These are phyloP conservation scores for Jaapia argillacea DNA, from an alignment of 768 basidiomycete species.

Conservation along the genomic window DNA sequence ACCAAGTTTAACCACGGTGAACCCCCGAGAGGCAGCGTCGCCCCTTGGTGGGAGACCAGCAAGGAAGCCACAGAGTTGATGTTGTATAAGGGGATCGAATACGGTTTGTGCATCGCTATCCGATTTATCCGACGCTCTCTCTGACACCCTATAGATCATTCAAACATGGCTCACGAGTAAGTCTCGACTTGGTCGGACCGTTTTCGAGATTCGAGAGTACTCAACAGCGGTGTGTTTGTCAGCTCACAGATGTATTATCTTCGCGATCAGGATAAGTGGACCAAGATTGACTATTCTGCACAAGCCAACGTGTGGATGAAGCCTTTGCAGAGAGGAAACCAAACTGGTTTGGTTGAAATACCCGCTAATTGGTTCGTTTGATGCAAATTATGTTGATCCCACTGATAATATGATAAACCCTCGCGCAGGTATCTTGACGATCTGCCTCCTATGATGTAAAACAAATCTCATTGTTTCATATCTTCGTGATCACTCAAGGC, in stretches of 20 bases:
- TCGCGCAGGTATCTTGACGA: conserved; percentile 64
- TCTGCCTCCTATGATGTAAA: conserved; percentile 64
- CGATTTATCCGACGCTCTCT: too few relatives aligned
- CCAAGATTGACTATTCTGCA: conserved; percentile 55
- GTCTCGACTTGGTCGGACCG: too few relatives aligned
- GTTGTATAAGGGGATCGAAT: conserved; percentile 65
- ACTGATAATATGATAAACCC: too few relatives aligned
- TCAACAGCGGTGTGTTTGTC: too few relatives aligned
- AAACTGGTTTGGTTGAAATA: conserved; percentile 53
- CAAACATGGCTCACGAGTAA: conserved; percentile 44
- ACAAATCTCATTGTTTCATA: neutral
- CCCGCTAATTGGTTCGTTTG: conserved; percentile 66
- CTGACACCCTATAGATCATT: conserved; percentile 50
- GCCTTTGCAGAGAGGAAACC: conserved; percentile 51
- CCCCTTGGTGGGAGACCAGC: conserved; percentile 76
- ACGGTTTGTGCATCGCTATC: conserved; percentile 33
- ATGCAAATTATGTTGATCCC: too few relatives aligned
- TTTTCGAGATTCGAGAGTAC: too few relatives aligned
- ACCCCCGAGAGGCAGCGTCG: conserved; percentile 54
- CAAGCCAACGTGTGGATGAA: conserved; percentile 66
- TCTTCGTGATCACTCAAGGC: too few relatives aligned
- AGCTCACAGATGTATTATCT: conserved; percentile 60
- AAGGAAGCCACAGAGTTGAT: conserved; percentile 55
- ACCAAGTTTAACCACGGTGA: conserved; percentile 55
- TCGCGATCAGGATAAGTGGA: conserved; percentile 61